A percentile compares a stretch with the other conserved stretches of the same genome.
Conservation (phyloP, 768 basidiomycete genomes). For the Russula lepida region DNA sequence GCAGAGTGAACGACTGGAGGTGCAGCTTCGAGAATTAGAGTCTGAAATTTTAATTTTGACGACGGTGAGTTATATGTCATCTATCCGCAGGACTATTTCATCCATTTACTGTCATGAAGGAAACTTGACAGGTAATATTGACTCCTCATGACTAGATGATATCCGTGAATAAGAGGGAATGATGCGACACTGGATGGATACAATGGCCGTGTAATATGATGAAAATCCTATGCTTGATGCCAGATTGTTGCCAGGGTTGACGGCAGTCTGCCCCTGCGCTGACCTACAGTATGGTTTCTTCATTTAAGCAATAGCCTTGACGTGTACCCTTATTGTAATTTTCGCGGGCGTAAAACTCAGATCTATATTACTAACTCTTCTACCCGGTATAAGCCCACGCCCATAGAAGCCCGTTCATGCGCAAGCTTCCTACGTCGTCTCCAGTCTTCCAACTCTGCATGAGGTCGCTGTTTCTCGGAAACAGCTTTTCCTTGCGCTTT, state of each 20-base stretch:
- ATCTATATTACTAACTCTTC: conserved; percentile 56
- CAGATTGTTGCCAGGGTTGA: neutral
- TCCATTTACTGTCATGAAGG: neutral
- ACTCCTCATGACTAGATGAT: neutral
- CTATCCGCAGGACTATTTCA: neutral
- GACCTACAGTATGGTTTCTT: neutral
- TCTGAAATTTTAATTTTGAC: conserved; percentile 52
- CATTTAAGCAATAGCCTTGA: neutral
- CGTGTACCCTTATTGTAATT: conserved; percentile 22
- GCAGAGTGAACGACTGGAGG: conserved; percentile 60
- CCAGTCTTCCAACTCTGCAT: conserved; percentile 26
- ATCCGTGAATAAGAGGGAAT: neutral
- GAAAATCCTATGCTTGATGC: neutral
- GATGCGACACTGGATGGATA: neutral
- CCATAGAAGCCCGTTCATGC: conserved; percentile 44
- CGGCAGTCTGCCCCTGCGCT: neutral
- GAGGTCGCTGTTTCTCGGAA: conserved; percentile 31
- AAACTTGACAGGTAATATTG: neutral
- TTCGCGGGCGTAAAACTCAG: conserved; percentile 9
- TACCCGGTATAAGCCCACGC: conserved; percentile 59
- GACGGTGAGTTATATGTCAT: conserved; percentile 33
- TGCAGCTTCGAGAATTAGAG: conserved; percentile 51
- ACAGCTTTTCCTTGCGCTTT: conserved; percentile 42
- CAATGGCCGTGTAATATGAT: neutral
- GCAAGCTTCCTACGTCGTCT: conserved; percentile 38